Percentiles rank a stretch among this genome's conserved stretches.
Conservation (phyloP, 352 stramenopile species). For the Globisporangium cylindrosporum region DNA sequence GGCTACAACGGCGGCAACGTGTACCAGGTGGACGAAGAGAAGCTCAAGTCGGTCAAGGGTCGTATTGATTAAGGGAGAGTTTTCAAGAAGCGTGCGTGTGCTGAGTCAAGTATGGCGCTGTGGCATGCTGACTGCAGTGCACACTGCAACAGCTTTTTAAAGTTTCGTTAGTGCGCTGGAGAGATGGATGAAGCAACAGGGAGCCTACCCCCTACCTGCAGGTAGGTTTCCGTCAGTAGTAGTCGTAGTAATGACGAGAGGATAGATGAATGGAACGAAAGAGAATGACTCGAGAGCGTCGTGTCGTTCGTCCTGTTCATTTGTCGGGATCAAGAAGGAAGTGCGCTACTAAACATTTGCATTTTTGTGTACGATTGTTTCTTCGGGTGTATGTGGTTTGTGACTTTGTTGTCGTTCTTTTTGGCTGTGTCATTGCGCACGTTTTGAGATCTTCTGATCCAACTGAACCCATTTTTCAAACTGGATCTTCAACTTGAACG, state of each 20-base stretch:
- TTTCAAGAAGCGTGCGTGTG: neutral
- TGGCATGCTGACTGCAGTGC: neutral
- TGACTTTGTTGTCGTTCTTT: neutral
- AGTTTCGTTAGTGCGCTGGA: neutral
- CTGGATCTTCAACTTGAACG: neutral
- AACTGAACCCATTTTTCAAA: neutral
- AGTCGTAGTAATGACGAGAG: conserved; percentile 2
- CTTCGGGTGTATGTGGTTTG: neutral
- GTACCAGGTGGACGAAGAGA: conserved; percentile 92
- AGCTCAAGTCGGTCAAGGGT: conserved; percentile 93
- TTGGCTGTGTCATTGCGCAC: neutral
- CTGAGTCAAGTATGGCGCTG: neutral
- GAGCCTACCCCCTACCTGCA: neutral
- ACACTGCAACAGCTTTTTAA: neutral
- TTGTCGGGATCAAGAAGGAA: neutral
- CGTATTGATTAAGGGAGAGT: conserved; percentile 31
- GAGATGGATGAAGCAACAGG: neutral
- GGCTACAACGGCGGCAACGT: conserved; percentile 87
- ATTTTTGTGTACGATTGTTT: conserved; percentile 1
- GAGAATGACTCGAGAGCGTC: neutral
- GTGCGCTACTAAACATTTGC: neutral
- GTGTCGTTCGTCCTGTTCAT: conserved; percentile 3
- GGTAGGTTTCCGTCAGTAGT: neutral
- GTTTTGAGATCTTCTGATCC: neutral
- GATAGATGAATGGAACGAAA: conserved; percentile 10